These are phyloP conservation scores for Teunomyces panamensis DNA, from an alignment of 805 yeast species.

Conservation along the genomic window DNA sequence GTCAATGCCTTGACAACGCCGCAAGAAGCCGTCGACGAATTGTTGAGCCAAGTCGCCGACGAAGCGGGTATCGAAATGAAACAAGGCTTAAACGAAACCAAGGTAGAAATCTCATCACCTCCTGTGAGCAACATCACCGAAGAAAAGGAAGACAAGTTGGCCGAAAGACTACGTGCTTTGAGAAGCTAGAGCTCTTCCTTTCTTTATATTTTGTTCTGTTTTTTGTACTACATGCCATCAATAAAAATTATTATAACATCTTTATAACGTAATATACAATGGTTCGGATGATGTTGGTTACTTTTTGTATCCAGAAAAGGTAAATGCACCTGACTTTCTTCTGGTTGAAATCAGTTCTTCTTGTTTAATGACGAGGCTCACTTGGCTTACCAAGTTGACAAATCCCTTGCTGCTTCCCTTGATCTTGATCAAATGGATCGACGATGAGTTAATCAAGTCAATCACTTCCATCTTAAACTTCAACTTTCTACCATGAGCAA, in stretches of 20 bases:
- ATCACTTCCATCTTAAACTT: slow-evolving; percentile 44
- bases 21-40: slow-evolving; percentile 88
- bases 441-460: slow-evolving; percentile 34
- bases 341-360: slow-evolving; percentile 30
- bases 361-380: slow-evolving; percentile 43
- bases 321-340: slow-evolving; percentile 11
- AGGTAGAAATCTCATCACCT: slow-evolving; percentile 44
- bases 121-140: slow-evolving; percentile 43
- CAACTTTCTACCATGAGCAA: slow-evolving; percentile 45
- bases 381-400: slow-evolving; percentile 39
- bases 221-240: too few species aligned
- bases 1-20: slow-evolving; percentile 90
- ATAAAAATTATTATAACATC: background rate
- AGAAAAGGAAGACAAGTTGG: slow-evolving; percentile 82
- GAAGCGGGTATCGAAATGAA: slow-evolving; percentile 94
- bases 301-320: slow-evolving; percentile 10
- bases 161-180: slow-evolving; percentile 85
- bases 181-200: slow-evolving; percentile 36
- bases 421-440: slow-evolving; percentile 39
- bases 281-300: background rate
- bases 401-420: slow-evolving; percentile 49
- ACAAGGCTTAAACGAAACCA: slow-evolving; percentile 73
- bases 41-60: slow-evolving; percentile 91
- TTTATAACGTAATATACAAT: background rate
- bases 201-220: background rate